Conservation (phyloP, 768 basidiomycete species). For the Rhizopogon rudus region DNA sequence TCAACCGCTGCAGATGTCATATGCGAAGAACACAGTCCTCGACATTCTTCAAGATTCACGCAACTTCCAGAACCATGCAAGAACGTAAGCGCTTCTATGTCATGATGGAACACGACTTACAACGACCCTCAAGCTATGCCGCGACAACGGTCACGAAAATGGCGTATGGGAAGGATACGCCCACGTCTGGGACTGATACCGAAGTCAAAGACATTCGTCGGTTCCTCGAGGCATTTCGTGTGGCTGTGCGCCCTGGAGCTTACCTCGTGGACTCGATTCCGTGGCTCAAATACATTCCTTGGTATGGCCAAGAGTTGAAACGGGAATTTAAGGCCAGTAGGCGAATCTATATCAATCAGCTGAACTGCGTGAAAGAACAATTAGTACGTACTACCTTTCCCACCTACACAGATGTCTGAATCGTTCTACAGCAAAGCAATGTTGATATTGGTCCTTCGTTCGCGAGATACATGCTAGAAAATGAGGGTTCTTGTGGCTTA, state of each 20-base stretch:
- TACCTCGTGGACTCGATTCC: conserved; percentile 31
- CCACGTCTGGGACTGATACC: neutral
- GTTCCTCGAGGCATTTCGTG: conserved; percentile 15
- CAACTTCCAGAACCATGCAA: conserved; percentile 19
- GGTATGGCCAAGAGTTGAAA: conserved; percentile 51
- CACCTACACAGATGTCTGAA: too few species aligned
- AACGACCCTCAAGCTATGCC: conserved; percentile 11
- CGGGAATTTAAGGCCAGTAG: conserved; percentile 49
- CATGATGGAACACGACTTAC: neutral
- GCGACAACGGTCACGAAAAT: conserved; percentile 5
- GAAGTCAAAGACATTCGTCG: conserved; percentile 12
- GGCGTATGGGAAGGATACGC: conserved; percentile 9
- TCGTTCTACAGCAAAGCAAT: neutral
- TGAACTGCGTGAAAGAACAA: conserved; percentile 36
- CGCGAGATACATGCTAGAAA: conserved; percentile 46
- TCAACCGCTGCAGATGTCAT: conserved; percentile 35
- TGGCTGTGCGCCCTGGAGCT: conserved; percentile 22
- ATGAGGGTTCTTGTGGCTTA: conserved; percentile 40
- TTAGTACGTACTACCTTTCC: conserved; percentile 24
- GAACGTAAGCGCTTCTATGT: conserved; percentile 27
- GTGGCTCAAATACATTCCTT: conserved; percentile 43
- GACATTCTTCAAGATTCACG: conserved; percentile 17
- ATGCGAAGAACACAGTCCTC: conserved; percentile 9
- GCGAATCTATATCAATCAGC: conserved; percentile 40
- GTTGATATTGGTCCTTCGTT: conserved; percentile 26